Evolutionary conservation across 139 green algal genomes (phyloP).

Genomic region (Chlorella sp.): DNA sequence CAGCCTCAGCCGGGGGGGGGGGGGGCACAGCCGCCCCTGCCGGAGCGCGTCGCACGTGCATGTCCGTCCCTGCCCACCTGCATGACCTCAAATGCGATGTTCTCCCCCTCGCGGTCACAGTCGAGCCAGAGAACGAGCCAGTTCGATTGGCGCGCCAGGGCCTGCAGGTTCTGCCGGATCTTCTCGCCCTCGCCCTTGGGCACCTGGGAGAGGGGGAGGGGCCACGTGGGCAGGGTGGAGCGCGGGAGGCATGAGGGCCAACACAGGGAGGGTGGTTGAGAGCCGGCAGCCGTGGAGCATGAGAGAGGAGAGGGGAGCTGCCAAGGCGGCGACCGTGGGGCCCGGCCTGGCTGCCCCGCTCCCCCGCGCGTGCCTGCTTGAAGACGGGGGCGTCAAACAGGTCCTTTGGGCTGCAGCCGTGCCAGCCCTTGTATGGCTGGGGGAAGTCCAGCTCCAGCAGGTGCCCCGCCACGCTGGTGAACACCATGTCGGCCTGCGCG

Average conservation of each 20-base stretch:
- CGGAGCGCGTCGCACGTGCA: too few species aligned
- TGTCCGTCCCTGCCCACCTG: constrained; percentile 70
- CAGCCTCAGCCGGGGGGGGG: too few species aligned
- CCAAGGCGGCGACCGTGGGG: not conserved
- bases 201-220: constrained; percentile 1
- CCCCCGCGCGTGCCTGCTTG: constrained; percentile 33
- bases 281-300: not conserved
- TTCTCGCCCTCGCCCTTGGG: constrained; percentile 68
- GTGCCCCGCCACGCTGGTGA: constrained; percentile 94
- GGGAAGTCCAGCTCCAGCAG: constrained; percentile 92
- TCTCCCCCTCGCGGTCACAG: constrained; percentile 97
- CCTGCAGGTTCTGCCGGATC: constrained; percentile 77
- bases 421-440: constrained; percentile 55
- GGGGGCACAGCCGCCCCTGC: too few species aligned
- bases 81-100: constrained; percentile 98
- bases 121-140: constrained; percentile 98
- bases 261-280: not conserved
- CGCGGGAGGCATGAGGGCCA: not conserved
- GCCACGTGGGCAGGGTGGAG: constrained; percentile 22
- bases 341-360: not conserved
- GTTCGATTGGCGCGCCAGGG: constrained; percentile 62
- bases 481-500: constrained; percentile 75
- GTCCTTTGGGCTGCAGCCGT: constrained; percentile 53
- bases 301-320: not conserved
- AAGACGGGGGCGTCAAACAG: constrained; percentile 64